Evolutionary conservation across 306 rosid genomes (phyloP), one percentile per base, ranked within the genome.

Genomic region (Glycine latifolia): DNA sequence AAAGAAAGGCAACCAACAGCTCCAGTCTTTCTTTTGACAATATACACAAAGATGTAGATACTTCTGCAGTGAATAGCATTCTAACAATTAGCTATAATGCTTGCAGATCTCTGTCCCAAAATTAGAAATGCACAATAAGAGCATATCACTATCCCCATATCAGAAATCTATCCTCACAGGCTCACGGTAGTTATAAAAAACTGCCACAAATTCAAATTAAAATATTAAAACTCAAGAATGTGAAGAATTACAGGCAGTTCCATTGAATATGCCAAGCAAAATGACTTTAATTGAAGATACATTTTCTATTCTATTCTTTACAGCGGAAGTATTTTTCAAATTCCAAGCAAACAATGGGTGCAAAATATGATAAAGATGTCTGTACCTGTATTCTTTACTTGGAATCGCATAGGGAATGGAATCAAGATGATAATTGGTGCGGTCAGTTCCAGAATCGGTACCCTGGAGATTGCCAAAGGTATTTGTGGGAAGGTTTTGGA

Each of bases 361-460:
- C 31, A 26, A 26, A 26, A 63, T 10, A 55, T 53, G 65, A 33
- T 11, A 75, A 76, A 35, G 72, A 71, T 26, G 9, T 81, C 26
- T 20, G 20, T 85, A 92, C 97, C 97, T 89, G 87, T 87, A 89
- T 48, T 90, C 91, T 92, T 88, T 90, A 84, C 86, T 89, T 15
- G 92, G 94, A 76, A 90, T 89, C 67, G 90, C 94, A 85, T 81
- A 90, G 76, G 97, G 92, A 86, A 92, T 90, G 86, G 93, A 80
- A 81, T 89, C 91, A 53, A 90, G 78, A 35, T 89, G 88, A 81
- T 88, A 87, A 68, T 81, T 89, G 66, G 89, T 46, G 62, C 55
- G 90, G 81, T 67, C 75, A 67, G 89, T 71, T 78, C 87, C 88
- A 53, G 85, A 61, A 35, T 73, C 31, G 31, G 31, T 26, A 26